A percentile compares a stretch with the other conserved stretches of the same genome.
These are phyloP conservation scores for Quercus mongolica DNA, from an alignment of 306 rosid genomes.

Conservation along the genomic window DNA sequence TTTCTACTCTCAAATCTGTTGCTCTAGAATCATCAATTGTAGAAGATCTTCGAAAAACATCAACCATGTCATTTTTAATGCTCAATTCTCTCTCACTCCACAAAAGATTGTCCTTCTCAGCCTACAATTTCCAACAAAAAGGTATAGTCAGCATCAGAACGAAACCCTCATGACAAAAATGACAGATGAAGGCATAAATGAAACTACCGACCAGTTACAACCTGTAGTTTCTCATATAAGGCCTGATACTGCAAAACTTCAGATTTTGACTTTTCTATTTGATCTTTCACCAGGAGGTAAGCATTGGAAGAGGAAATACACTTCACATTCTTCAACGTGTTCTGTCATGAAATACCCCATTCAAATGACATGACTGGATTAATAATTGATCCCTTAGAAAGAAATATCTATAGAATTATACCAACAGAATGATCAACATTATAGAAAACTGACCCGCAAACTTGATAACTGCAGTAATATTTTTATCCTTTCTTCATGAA, in stretches of 20 bases:
- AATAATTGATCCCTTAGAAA: background rate
- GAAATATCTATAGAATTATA: background rate
- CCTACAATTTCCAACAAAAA: slow-evolving; percentile 45
- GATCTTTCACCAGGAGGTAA: slow-evolving; percentile 69
- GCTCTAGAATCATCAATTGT: slow-evolving; percentile 57
- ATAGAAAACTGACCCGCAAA: slow-evolving; percentile 62
- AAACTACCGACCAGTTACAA: slow-evolving; percentile 90
- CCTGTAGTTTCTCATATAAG: slow-evolving; percentile 88
- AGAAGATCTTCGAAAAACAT: slow-evolving; percentile 65
- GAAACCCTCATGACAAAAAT: slow-evolving; percentile 15
- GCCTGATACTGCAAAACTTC: slow-evolving; percentile 69
- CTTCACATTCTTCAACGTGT: slow-evolving; percentile 67
- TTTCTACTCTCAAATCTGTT: slow-evolving; percentile 53
- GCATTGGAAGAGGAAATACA: slow-evolving; percentile 66
- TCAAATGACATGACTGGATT: slow-evolving; percentile 17
- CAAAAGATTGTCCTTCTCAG: slow-evolving; percentile 82
- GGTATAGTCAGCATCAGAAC: slow-evolving; percentile 30
- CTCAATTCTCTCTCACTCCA: slow-evolving; percentile 90
- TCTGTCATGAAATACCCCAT: slow-evolving; percentile 47
- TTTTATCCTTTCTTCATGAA: slow-evolving; percentile 77
- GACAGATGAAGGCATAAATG: slow-evolving; percentile 38
- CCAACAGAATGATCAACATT: background rate
- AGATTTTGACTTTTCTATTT: slow-evolving; percentile 65
- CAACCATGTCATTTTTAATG: slow-evolving; percentile 73
- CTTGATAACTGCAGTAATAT: slow-evolving; percentile 67